Base-by-base conservation (phyloP, 768 basidiomycete species). In the Suillus sp. region DNA sequence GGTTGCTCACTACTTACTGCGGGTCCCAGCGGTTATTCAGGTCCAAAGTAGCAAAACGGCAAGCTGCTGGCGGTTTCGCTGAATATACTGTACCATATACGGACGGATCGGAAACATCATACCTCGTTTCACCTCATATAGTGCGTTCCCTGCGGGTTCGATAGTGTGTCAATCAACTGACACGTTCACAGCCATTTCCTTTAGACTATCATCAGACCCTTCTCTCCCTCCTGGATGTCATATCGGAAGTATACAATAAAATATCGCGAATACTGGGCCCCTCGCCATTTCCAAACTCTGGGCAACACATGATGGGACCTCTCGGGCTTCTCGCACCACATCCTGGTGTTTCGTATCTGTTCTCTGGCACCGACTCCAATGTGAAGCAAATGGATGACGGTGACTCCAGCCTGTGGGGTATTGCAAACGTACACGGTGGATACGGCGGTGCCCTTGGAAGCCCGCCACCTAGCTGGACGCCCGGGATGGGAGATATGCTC, bases 131-230 rank as follows among this genome's bases (percentile, higher is more conserved):
- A 47, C 91, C 90, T 0, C 89, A 92, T 71, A 85, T 92, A 72
- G 92, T 92, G 65, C 67, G 86, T 79, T 4, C 62, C n/a, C 64
- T 51, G 25, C 11, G 38, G 10, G 60, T 10, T 62, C 22, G 45
- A 38, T 55, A n/a, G 22, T 27, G 38, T 30, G 45, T 25, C 30
- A 27, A 62, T 32, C 35, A 13, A 65, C 51, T 65, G 58, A 59
- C 63, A 40, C 32, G 35, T 60, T 11, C 59, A 59, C 66, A 95
- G 93, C 91, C 94, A n/a, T 96, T 95, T 76, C 80, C 89, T 3
- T 74, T 96, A 61, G 94, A 96, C 75, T 96, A 96, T 72, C 89
- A 92, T 67, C 91, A 96, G 76, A 92, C 91, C 11, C 84, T 95
- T 40, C 85, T 94, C 60, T 93, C 94, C 38, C 86, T 95, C 32